Base-by-base conservation (phyloP, 495 filamentous ascomycete species). In the Annulohypoxylon maeteangense region DNA sequence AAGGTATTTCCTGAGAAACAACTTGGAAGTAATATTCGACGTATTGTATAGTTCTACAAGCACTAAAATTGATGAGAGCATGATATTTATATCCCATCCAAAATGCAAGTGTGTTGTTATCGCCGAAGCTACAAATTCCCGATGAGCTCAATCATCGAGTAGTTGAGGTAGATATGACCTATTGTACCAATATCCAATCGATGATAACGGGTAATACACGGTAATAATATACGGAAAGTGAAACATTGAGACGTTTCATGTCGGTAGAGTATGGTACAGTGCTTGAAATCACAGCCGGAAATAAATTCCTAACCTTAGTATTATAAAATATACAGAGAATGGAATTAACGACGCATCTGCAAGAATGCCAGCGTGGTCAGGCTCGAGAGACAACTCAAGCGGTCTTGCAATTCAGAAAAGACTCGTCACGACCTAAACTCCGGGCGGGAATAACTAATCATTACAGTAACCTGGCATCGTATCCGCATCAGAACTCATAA, bases 401-500 rank as follows among this genome's bases (percentile, higher is more conserved):
- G 53, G 25, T 42, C 61, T 44, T 56, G 47, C 36, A 67, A 63
- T 63, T 64, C 67, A 22, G 53, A 70, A 62, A 12, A 29, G 48
- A 36, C 14, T 64, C 34, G 14, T 36, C 27, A 62, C 18, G 54
- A 34, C 62, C 54, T 42, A 36, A 65, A 75, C 72, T 67, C 72
- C 72, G 61, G 55, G 62, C 53, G 55, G 62, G 29, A 59, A 53
- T 38, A 38, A 25, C 32, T 38, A 62, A 64, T 56, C 68, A 63
- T 68, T 67, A 61, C 61, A 63, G 51, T 60, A 67, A 51, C 61
- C 27, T 65, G 29, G 31, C 65, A 44, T 62, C 54, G 22, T 65
- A 58, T 65, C 70, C 55, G 48, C 56, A 67, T 48, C 61, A 31
- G 18, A 62, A 58, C 53, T 51, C 48, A 22, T 68, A 64, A 69